Percentiles rank a stretch among this genome's conserved stretches.
These are phyloP conservation scores for Saccharomycopsis fibuligera DNA, from an alignment of 805 yeast species.

Conservation along the genomic window DNA sequence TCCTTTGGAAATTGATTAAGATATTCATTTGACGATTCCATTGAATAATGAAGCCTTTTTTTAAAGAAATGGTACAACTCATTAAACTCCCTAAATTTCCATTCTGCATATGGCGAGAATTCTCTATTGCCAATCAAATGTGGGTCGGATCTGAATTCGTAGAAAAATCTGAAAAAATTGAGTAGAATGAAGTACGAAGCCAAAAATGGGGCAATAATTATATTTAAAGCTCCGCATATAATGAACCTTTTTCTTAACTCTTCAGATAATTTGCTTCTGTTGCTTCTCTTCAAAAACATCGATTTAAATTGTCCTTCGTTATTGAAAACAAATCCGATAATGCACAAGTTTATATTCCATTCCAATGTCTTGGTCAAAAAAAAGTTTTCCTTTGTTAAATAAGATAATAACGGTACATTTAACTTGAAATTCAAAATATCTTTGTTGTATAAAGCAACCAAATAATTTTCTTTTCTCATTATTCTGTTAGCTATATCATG, in stretches of 20 bases:
- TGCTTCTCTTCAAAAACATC: slow-evolving; percentile 61
- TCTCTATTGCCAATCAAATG: slow-evolving; percentile 76
- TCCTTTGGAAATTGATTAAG: slow-evolving; percentile 91
- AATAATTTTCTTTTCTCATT: slow-evolving; percentile 91
- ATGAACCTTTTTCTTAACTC: slow-evolving; percentile 76
- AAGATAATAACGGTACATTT: slow-evolving; percentile 35
- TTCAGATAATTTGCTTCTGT: slow-evolving; percentile 56
- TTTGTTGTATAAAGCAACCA: slow-evolving; percentile 83
- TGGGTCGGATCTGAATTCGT: slow-evolving; percentile 87
- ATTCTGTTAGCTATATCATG: slow-evolving; percentile 93
- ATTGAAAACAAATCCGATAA: slow-evolving; percentile 80
- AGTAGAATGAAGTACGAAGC: slow-evolving; percentile 76
- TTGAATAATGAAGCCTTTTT: slow-evolving; percentile 69
- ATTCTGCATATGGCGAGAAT: slow-evolving; percentile 89
- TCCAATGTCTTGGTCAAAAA: slow-evolving; percentile 80
- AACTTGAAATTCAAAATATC: slow-evolving; percentile 63
- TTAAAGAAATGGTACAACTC: slow-evolving; percentile 87
- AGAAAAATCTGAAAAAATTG: slow-evolving; percentile 85
- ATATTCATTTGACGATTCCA: slow-evolving; percentile 74
- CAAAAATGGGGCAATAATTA: slow-evolving; percentile 77
- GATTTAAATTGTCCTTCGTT: slow-evolving; percentile 76
- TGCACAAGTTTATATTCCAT: slow-evolving; percentile 88
- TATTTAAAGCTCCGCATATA: slow-evolving; percentile 80
- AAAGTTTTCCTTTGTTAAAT: slow-evolving; percentile 29
- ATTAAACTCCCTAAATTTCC: slow-evolving; percentile 92